A percentile compares a stretch with the other conserved stretches of the same genome.
phyloP scores from a whole-genome alignment of 1,284 basidiomycete genomes.

The Trichosporon asahii region DNA sequence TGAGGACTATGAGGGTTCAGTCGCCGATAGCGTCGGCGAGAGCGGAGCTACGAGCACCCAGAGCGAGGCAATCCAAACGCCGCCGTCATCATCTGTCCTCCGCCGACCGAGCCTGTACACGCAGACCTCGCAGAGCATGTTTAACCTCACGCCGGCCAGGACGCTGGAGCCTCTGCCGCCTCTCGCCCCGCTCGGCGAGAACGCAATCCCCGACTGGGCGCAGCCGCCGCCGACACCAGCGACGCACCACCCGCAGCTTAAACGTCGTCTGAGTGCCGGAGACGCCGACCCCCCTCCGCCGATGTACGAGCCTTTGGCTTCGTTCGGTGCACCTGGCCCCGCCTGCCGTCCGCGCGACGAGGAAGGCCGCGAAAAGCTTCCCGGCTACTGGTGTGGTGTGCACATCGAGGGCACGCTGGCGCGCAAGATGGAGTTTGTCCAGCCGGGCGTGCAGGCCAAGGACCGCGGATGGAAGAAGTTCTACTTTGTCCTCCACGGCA shows the following conservation, averaged over 20 bases:
- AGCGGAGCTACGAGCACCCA: constrained; percentile 16
- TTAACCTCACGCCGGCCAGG: constrained; percentile 51
- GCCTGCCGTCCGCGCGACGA: constrained; percentile 56
- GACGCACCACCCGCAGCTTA: constrained; percentile 25
- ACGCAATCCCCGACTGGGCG: constrained; percentile 18
- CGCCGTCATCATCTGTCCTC: constrained; percentile 4
- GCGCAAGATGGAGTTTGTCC: constrained; percentile 89
- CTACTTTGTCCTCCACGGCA: constrained; percentile 89
- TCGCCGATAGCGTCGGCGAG: constrained; percentile 12
- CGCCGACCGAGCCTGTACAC: constrained; percentile 59
- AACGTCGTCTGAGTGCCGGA: constrained; percentile 52
- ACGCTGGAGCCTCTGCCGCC: not conserved
- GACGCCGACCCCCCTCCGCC: constrained; percentile 51
- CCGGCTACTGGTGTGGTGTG: constrained; percentile 71
- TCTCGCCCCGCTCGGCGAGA: constrained; percentile 12
- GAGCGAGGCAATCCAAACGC: constrained; percentile 13
- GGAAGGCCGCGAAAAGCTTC: constrained; percentile 78
- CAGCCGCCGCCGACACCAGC: constrained; percentile 9
- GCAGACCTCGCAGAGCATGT: constrained; percentile 62
- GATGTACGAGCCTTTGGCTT: constrained; percentile 38
- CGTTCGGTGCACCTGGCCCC: not conserved
- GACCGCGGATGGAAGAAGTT: constrained; percentile 88
- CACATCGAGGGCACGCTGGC: constrained; percentile 81
- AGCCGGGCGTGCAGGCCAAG: constrained; percentile 67
- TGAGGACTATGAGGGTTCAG: constrained; percentile 10